Percentiles rank a stretch among this genome's conserved stretches.
Evolutionary conservation across 1,284 basidiomycete species (phyloP).

Genomic region (Puccinia brachypodii): DNA sequence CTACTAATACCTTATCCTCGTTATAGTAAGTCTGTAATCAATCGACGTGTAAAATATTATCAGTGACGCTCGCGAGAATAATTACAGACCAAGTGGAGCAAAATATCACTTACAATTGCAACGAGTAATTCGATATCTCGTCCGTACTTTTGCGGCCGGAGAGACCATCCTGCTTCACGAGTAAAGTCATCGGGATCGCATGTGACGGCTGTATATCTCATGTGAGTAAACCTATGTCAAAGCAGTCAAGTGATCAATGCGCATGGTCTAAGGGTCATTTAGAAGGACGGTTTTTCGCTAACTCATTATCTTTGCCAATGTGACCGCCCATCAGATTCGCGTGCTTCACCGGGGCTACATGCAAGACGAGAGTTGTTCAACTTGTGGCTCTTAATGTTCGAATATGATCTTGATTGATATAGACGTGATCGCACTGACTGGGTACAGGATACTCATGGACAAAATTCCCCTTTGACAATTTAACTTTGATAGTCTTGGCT

Average conservation of each 20-base stretch:
- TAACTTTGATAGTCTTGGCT: conserved; percentile 41
- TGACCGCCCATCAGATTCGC: conserved; percentile 33
- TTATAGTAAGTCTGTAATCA: conserved; percentile 64
- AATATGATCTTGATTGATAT: not conserved
- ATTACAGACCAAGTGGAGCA: conserved; percentile 5
- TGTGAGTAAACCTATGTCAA: conserved; percentile 33
- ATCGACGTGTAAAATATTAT: not conserved
- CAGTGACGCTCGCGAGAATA: not conserved
- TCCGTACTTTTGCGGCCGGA: conserved; percentile 79
- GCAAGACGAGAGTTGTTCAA: not conserved
- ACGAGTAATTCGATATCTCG: conserved; percentile 91
- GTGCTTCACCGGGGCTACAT: conserved; percentile 26
- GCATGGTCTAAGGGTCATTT: not conserved
- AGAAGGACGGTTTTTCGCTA: not conserved
- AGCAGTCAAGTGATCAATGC: not conserved
- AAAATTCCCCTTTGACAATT: conserved; percentile 39
- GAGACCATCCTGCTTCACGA: conserved; percentile 69
- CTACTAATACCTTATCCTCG: conserved; percentile 92
- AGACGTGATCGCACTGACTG: conserved; percentile 5
- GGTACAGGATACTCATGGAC: conserved; percentile 45
- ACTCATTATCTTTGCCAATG: conserved; percentile 28
- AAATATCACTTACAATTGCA: conserved; percentile 50
- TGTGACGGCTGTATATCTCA: conserved; percentile 66
- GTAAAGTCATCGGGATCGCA: conserved; percentile 91
- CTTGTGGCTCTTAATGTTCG: too few relatives aligned